These are phyloP conservation scores for Lecanicillium sp. DNA, from an alignment of 2,329 filamentous ascomycete genomes.

Conservation along the genomic window DNA sequence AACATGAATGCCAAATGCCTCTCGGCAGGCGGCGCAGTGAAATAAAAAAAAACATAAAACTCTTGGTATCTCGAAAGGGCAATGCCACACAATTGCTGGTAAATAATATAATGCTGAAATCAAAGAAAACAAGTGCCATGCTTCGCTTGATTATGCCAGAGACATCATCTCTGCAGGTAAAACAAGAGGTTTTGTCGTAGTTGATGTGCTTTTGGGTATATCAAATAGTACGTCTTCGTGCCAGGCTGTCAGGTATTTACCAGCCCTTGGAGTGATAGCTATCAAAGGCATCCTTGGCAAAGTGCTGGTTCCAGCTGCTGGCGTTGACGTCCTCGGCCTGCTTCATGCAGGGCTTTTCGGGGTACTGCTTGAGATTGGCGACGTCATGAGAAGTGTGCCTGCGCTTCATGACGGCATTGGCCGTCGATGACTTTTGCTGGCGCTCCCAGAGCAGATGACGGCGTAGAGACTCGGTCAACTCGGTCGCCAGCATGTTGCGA, in stretches of 20 bases:
- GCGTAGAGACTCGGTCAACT: constrained; percentile 86
- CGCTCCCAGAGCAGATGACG: constrained; percentile 92
- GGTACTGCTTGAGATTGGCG: constrained; percentile 77
- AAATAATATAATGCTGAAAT: constrained; percentile 1
- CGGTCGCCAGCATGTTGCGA: constrained; percentile 90
- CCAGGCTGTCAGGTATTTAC: constrained; percentile 19
- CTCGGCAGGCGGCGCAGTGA: neutral
- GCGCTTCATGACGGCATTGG: constrained; percentile 81
- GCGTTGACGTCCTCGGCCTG: constrained; percentile 55
- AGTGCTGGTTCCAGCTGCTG: constrained; percentile 78
- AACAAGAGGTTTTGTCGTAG: neutral
- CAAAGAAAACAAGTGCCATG: constrained; percentile 1
- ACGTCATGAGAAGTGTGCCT: constrained; percentile 87
- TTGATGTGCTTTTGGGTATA: neutral
- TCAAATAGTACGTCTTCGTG: no score
- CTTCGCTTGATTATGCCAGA: neutral
- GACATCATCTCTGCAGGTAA: constrained; percentile 1
- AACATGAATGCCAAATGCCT: constrained; percentile 8
- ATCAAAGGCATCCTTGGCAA: constrained; percentile 63
- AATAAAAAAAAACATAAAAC: constrained; percentile 6
- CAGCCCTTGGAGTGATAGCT: constrained; percentile 36
- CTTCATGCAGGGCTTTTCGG: constrained; percentile 55
- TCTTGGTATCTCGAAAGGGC: constrained; percentile 7
- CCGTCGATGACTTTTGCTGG: constrained; percentile 85
- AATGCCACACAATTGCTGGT: constrained; percentile 7